Evolutionary conservation across 1,284 basidiomycete species (phyloP).

Genomic region (Irpex sp.): DNA sequence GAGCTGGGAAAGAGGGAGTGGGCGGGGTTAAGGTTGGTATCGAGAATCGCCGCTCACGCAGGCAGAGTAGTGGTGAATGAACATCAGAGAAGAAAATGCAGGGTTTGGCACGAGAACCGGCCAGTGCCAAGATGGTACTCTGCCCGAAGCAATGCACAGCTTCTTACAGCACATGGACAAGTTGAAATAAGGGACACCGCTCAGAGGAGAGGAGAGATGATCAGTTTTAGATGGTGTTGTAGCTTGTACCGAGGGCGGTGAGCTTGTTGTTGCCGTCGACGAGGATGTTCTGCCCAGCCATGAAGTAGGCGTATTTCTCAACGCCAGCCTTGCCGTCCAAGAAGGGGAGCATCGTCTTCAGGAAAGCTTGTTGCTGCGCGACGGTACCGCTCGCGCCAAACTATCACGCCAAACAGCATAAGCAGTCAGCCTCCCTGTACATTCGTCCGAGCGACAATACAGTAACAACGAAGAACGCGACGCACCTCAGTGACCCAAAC

Average conservation of each 20-base stretch:
- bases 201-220: too few species aligned
- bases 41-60: too few species aligned
- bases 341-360: slow-evolving; percentile 28
- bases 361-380: slow-evolving; percentile 24
- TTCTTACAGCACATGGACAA: too few species aligned
- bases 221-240: slow-evolving; percentile 9
- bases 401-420: slow-evolving; percentile 10
- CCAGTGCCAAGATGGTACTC: too few species aligned
- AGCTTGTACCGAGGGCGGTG: slow-evolving; percentile 15
- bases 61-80: too few species aligned
- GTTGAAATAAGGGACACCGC: neutral
- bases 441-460: neutral
- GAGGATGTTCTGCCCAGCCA: slow-evolving; percentile 24
- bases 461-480: neutral
- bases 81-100: too few species aligned
- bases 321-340: slow-evolving; percentile 23
- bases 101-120: too few species aligned
- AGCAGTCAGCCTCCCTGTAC: neutral
- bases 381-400: slow-evolving; percentile 26
- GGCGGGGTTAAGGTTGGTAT: too few species aligned
- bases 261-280: slow-evolving; percentile 15
- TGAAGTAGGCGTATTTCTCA: slow-evolving; percentile 29
- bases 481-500: slow-evolving; percentile 29
- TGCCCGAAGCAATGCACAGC: too few species aligned
- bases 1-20: too few species aligned